Evolutionary conservation across 129 eudicot species (phyloP), one percentile per base, ranked within the genome.

Genomic region (Oenanthe sinensis): DNA sequence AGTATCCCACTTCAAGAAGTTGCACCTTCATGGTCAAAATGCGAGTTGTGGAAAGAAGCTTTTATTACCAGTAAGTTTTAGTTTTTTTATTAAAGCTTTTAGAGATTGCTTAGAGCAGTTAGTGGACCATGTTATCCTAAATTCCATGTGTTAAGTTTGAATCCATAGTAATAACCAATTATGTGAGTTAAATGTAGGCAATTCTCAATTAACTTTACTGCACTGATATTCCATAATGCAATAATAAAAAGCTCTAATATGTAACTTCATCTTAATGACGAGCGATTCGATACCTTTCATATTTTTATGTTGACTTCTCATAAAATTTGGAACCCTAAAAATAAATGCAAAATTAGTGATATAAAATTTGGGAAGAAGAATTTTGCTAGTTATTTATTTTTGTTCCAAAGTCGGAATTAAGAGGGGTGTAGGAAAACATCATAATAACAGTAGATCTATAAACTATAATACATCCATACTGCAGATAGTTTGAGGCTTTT

Each of bases 401-500:
- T 58, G 14, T 58, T 58, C 26, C 24, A 55, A 58, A 14, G 22
- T n/a, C 0, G 65, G 14, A 58, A 58, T 55, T 3, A 22, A 55
- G 28, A 55, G 28, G 22, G 22, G 28, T 19, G 7, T 55, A 17
- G 8, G 10, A 58, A n/a, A 8, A 58, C 65, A 58, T 58, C 30
- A 22, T 16, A 8, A 58, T n/a, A 20, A 7, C 30, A 22, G 65
- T 58, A 22, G 30, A 58, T 58, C 65, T 58, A 58, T 20, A 22
- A 20, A 55, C n/a, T n/a, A 0, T 12, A 70, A 60, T 19, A 80
- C 44, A n/a, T 54, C 40, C 58, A 39, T 44, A 14, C 68, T 69
- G 76, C 89, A 92, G 99, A 86, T 85, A 85, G 99, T 82, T 85
- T 95, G 85, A 95, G 97, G 87, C 83, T 95, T 48, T 46, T 95